Percentiles rank a stretch among this genome's conserved stretches.
Conservation (phyloP, 352 stramenopile species). For the Phytophthora vignae region DNA sequence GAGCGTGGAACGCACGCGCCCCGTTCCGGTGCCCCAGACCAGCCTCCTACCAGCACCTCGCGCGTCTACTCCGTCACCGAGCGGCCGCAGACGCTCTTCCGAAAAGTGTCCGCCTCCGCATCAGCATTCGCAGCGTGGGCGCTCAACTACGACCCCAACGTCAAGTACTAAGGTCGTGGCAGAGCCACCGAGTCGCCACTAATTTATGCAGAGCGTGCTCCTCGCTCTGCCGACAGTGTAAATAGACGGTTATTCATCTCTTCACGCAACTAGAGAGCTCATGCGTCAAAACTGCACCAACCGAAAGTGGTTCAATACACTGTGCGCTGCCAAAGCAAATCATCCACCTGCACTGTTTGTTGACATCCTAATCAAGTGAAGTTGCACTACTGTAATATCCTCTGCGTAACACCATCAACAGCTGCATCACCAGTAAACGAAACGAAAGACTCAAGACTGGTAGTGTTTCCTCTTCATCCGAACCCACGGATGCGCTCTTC, state of each 20-base stretch:
- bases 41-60: conserved; percentile 6
- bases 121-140: conserved; percentile 42
- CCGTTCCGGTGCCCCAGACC: conserved; percentile 19
- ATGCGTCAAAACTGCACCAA: no score
- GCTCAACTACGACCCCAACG: conserved; percentile 44
- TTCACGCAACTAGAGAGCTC: no score
- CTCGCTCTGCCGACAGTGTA: background rate
- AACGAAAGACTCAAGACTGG: no score
- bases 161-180: background rate
- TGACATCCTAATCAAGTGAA: no score
- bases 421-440: no score
- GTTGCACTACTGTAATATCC: no score
- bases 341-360: no score
- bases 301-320: no score
- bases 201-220: background rate
- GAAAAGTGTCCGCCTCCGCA: conserved; percentile 41
- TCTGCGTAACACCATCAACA: no score
- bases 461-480: conserved; percentile 28
- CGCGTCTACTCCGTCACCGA: conserved; percentile 38
- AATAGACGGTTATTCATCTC: no score
- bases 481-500: conserved; percentile 21
- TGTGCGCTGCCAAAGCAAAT: no score
- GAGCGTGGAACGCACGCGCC: conserved; percentile 8
- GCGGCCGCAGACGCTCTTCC: conserved; percentile 34
- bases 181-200: background rate